phyloP scores from a whole-genome alignment of 1,284 basidiomycete species.

The Puccinia hordei region DNA sequence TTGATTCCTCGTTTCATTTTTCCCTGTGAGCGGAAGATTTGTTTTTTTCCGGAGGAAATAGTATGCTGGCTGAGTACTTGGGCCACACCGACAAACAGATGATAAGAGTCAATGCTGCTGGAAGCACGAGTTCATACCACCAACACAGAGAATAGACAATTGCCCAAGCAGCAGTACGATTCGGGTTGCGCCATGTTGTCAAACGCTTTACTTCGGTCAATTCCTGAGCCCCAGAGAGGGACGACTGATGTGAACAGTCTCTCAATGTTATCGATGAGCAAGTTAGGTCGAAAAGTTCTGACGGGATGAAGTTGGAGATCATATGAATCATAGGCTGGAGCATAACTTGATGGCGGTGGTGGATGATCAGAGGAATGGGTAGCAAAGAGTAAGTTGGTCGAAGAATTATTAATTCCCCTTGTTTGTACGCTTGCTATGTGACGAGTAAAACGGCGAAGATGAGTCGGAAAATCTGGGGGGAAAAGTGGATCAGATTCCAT shows the following conservation, averaged over 20 bases:
- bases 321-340: slow-evolving; percentile 30
- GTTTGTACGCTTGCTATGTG: slow-evolving; percentile 28
- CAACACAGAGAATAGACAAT: slow-evolving; percentile 29
- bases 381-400: slow-evolving; percentile 25
- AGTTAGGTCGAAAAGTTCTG: slow-evolving; percentile 10
- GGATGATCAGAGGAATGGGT: slow-evolving; percentile 16
- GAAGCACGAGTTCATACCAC: slow-evolving; percentile 19
- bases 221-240: slow-evolving; percentile 23
- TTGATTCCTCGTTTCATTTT: neutral
- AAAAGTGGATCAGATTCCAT: slow-evolving; percentile 35
- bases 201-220: slow-evolving; percentile 33
- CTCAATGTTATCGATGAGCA: slow-evolving; percentile 30
- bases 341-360: slow-evolving; percentile 11
- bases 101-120: slow-evolving; percentile 11
- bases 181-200: slow-evolving; percentile 34
- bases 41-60: slow-evolving; percentile 28
- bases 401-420: slow-evolving; percentile 18
- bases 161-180: slow-evolving; percentile 38
- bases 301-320: slow-evolving; percentile 35
- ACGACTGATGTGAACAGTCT: slow-evolving; percentile 16
- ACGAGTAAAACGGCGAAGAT: slow-evolving; percentile 23
- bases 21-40: no score
- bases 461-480: slow-evolving; percentile 17
- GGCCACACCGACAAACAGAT: slow-evolving; percentile 16
- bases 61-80: neutral